phyloP scores from a whole-genome alignment of 768 basidiomycete species.

The Melanogaster broomeanus region DNA sequence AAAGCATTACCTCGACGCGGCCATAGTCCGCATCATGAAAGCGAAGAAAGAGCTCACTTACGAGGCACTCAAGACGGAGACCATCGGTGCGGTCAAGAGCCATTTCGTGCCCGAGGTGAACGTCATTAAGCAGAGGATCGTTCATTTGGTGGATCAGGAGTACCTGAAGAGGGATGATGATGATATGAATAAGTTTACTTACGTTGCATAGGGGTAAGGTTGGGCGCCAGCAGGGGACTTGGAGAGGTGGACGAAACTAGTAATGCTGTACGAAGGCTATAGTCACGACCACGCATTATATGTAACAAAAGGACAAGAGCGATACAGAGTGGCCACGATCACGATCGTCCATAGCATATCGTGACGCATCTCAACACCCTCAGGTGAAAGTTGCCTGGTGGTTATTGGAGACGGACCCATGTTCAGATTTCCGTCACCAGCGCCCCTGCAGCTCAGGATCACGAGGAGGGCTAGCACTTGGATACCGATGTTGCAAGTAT shows the following conservation, averaged over 20 bases:
- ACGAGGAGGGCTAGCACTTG: no score
- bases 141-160: conserved; percentile 80
- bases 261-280: no score
- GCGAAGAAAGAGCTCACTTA: conserved; percentile 81
- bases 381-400: no score
- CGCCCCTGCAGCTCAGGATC: no score
- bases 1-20: conserved; percentile 84
- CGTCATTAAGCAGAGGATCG: conserved; percentile 84
- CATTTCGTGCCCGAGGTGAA: conserved; percentile 86
- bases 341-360: no score
- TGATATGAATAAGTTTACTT: conserved; percentile 72
- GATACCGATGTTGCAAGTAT: no score
- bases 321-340: no score
- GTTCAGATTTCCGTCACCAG: no score
- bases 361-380: no score
- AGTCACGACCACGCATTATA: neutral
- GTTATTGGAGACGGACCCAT: no score
- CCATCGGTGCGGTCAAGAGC: conserved; percentile 83
- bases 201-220: conserved; percentile 59
- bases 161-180: conserved; percentile 79
- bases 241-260: no score
- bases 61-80: conserved; percentile 77
- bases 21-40: conserved; percentile 97
- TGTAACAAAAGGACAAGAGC: neutral
- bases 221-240: no score